Evolutionary conservation across 345 rosid genomes (phyloP), one percentile per base, ranked within the genome.

Genomic region (Euphorbia peplus): DNA sequence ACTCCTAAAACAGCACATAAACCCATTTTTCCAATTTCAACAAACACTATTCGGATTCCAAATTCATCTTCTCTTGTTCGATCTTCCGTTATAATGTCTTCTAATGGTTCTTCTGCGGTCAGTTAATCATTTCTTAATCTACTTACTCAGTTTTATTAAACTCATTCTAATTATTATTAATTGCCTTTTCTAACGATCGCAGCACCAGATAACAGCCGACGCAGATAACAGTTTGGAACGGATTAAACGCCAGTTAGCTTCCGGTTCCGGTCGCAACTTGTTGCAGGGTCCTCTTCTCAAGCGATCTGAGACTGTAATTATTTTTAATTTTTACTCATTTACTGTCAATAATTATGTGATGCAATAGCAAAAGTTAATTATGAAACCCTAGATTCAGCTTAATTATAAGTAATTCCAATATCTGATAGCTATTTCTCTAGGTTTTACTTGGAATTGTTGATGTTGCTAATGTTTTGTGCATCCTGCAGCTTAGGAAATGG

Each of bases 231-330:
- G 96, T 81, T 86, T 95, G 84, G 99, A 92, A 76, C 92, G 79
- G 92, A 92, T 95, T 85, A 95, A 95, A 79, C 83, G 99, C 72
- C 97, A 95, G 75, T 67, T 95, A 55, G 95, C 98, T 32, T 86
- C 98, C 10, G 97, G 97, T 78, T 92, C 99, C 52, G 95, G 97
- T 56, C 77, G 97, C 64, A 88, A 82, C 64, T 80, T 92, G 82
- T 77, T 95, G 62, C 98, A 95, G 74, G 99, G 99, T 52, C 99
- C 99, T 2, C 97, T 95, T 72, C 92, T 84, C 69, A 95, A 95
- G 86, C 96, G 99, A 79, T 95, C 98, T 57, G 99, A 95, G 83
- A 95, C 99, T 44, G 99, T 90, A 78, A 2, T 29, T 42, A 42
- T 44, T 7, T 2, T n/a, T 53, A n/a, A 8, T 21, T 21, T 53